Evolutionary conservation across 345 rosid species (phyloP).

Genomic region (Eucalyptus erythrocorys): DNA sequence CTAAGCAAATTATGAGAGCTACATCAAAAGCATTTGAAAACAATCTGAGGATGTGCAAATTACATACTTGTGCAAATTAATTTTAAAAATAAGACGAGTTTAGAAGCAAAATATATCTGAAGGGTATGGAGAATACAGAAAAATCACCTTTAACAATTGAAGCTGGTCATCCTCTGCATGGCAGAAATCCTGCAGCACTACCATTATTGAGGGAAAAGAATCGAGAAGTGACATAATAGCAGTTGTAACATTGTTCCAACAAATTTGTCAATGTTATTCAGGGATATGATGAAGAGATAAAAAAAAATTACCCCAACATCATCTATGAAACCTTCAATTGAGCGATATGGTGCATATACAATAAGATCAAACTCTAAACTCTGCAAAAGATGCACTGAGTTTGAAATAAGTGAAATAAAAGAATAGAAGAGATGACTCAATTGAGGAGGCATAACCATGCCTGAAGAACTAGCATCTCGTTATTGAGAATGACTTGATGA

Average conservation of each 20-base stretch:
- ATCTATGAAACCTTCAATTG: slow-evolving; percentile 80
- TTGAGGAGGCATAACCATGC: slow-evolving; percentile 21
- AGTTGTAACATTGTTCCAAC: background rate
- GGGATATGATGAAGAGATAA: background rate
- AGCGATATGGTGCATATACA: slow-evolving; percentile 88
- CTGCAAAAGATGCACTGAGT: slow-evolving; percentile 28
- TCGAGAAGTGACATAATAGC: background rate
- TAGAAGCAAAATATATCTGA: background rate
- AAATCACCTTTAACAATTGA: slow-evolving; percentile 52
- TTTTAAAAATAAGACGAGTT: background rate
- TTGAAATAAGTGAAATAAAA: background rate
- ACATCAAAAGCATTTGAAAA: background rate
- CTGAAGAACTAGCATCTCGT: slow-evolving; percentile 96
- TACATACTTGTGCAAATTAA: background rate
- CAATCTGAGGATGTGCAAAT: background rate
- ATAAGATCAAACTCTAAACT: slow-evolving; percentile 95
- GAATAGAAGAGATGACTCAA: background rate
- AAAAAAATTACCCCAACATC: slow-evolving; percentile 51
- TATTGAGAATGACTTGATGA: slow-evolving; percentile 95
- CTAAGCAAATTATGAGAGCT: background rate
- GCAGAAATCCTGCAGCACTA: slow-evolving; percentile 37
- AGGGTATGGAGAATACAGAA: background rate
- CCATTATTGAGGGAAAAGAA: background rate
- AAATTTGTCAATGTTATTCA: background rate
- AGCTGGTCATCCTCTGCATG: slow-evolving; percentile 39